Percentiles rank a stretch among this genome's conserved stretches.
phyloP scores from a whole-genome alignment of 1,284 basidiomycete species.

The Pseudozyma sp. region DNA sequence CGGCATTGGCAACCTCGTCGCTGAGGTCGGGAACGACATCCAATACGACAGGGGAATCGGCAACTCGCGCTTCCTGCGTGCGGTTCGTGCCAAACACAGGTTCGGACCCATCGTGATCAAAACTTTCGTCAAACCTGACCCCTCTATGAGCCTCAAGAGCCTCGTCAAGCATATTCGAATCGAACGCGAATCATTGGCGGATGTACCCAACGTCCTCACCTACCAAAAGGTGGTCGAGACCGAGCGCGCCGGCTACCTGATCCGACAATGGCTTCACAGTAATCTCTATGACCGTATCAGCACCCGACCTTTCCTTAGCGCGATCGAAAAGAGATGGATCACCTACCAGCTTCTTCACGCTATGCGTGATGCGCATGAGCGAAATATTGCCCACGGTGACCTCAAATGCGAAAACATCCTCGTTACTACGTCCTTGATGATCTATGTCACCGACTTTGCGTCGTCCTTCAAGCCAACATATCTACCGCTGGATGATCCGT shows the following conservation, averaged over 20 bases:
- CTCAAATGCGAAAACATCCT: constrained; percentile 98
- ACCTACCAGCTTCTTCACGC: constrained; percentile 91
- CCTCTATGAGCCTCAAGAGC: constrained; percentile 76
- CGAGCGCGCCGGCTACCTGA: constrained; percentile 93
- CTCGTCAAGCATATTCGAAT: constrained; percentile 78
- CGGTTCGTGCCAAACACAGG: constrained; percentile 81
- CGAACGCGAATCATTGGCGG: constrained; percentile 84
- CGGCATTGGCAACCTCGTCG: constrained; percentile 58
- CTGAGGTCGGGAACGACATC: constrained; percentile 61
- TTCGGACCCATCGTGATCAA: constrained; percentile 81
- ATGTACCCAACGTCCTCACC: constrained; percentile 88
- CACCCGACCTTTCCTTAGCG: constrained; percentile 91
- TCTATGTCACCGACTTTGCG: constrained; percentile 95
- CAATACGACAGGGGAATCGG: constrained; percentile 74
- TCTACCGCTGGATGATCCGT: constrained; percentile 94
- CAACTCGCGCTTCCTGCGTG: constrained; percentile 93
- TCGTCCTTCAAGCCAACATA: constrained; percentile 92
- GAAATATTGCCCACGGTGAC: constrained; percentile 89
- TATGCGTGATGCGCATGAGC: constrained; percentile 82
- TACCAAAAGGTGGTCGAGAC: constrained; percentile 94
- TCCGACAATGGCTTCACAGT: constrained; percentile 93
- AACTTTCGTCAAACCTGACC: constrained; percentile 85
- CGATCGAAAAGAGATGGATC: constrained; percentile 98
- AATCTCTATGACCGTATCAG: constrained; percentile 98
- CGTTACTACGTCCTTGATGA: constrained; percentile 94